Conservation (phyloP, 2,329 filamentous ascomycete genomes). For the Trichophyton benhamiae region DNA sequence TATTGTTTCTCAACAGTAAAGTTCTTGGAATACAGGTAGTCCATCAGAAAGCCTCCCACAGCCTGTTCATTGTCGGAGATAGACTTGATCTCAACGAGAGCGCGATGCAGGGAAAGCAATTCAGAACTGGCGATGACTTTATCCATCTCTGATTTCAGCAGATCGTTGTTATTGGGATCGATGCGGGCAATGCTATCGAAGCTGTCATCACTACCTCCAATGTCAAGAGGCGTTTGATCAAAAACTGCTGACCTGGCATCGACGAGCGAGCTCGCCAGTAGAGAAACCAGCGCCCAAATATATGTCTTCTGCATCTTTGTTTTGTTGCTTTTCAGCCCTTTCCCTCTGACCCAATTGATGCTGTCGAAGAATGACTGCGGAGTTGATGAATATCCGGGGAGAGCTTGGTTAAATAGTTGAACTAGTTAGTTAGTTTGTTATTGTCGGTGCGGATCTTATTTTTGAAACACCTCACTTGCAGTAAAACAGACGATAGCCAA, state of each 20-base stretch:
- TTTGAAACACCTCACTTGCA: background rate
- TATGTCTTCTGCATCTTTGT: background rate
- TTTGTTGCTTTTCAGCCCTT: background rate
- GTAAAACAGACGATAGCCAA: background rate
- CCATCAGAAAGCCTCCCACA: slow-evolving; percentile 55
- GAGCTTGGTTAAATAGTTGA: background rate
- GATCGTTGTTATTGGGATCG: background rate
- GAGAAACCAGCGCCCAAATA: background rate
- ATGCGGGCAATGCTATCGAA: background rate
- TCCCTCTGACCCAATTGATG: background rate
- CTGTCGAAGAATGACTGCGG: background rate
- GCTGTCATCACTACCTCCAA: background rate
- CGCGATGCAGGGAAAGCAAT: slow-evolving; percentile 61
- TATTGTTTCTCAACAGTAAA: slow-evolving; percentile 52
- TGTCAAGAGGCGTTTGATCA: background rate
- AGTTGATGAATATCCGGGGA: background rate
- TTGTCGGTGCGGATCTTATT: background rate
- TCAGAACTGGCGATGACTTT: slow-evolving; percentile 31
- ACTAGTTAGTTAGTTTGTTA: background rate
- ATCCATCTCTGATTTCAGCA: slow-evolving; percentile 15
- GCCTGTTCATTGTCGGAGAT: slow-evolving; percentile 56
- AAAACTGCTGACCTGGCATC: background rate
- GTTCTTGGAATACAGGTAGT: slow-evolving; percentile 49
- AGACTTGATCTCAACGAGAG: slow-evolving; percentile 62
- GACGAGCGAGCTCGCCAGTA: background rate